Evolutionary conservation across 768 basidiomycete species (phyloP).

Genomic region (Termitomyces sp.): DNA sequence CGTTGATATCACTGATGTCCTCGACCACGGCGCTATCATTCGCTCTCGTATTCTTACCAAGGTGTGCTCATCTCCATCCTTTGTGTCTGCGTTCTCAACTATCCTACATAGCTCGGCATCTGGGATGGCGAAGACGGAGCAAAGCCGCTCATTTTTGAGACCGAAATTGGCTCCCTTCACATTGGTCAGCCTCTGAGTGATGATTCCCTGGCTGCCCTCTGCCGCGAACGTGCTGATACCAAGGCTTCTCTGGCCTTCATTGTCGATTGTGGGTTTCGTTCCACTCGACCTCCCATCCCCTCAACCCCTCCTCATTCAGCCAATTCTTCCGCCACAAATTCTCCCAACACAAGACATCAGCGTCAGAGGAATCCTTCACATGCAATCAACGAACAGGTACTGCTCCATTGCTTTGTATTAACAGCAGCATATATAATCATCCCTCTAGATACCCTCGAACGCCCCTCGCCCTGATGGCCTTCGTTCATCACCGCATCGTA

Average conservation of each 20-base stretch:
- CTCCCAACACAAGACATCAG: not conserved
- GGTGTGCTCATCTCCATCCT: conserved; percentile 3
- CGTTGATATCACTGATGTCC: conserved; percentile 20
- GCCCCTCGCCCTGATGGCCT: not conserved
- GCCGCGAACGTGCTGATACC: conserved; percentile 18
- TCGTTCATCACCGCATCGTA: conserved; percentile 12
- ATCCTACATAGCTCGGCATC: conserved; percentile 16
- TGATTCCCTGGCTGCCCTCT: conserved; percentile 14
- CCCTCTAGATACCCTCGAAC: not conserved
- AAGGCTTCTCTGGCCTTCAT: conserved; percentile 20
- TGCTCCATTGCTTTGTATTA: not conserved
- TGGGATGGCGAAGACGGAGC: conserved; percentile 15
- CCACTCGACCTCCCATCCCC: not conserved
- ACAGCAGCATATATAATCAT: not conserved
- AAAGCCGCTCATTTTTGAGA: conserved; percentile 20
- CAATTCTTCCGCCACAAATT: conserved; percentile 1
- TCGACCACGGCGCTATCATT: conserved; percentile 20
- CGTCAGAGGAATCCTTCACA: conserved; percentile 12
- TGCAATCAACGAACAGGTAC: conserved; percentile 16
- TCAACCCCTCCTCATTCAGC: conserved; percentile 8
- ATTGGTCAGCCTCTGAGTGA: conserved; percentile 19
- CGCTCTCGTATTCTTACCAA: conserved; percentile 20
- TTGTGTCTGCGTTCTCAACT: not conserved
- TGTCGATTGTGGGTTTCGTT: conserved; percentile 5
- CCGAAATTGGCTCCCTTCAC: conserved; percentile 21